A percentile compares a stretch with the other conserved stretches of the same genome.
These are phyloP conservation scores for Lotmaria passim DNA, from an alignment of 208 protist species.

Conservation along the genomic window DNA sequence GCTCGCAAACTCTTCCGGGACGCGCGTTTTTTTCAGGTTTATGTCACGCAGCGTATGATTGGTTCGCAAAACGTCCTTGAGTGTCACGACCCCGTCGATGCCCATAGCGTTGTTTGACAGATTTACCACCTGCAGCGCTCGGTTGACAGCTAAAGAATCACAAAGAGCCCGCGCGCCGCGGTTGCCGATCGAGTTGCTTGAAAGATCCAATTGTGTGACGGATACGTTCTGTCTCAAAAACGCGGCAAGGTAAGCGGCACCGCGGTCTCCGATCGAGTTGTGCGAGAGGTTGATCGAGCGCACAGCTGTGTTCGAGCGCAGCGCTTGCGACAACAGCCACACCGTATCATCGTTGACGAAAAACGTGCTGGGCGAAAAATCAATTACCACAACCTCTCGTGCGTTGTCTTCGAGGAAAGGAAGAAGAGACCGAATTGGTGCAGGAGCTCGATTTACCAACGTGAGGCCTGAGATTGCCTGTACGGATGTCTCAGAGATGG, in stretches of 20 bases:
- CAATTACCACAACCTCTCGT: slow-evolving; percentile 46
- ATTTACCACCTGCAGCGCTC: slow-evolving; percentile 59
- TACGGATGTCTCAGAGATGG: slow-evolving; percentile 49
- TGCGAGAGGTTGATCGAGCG: slow-evolving; percentile 73
- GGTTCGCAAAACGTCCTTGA: slow-evolving; percentile 61
- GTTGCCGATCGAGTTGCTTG: slow-evolving; percentile 79
- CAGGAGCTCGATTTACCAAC: slow-evolving; percentile 79
- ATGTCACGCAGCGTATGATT: slow-evolving; percentile 64
- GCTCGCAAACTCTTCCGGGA: slow-evolving; percentile 36
- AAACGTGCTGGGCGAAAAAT: slow-evolving; percentile 61
- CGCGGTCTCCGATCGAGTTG: slow-evolving; percentile 85
- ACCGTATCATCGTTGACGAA: slow-evolving; percentile 74
- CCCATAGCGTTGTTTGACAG: slow-evolving; percentile 77
- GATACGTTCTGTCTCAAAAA: slow-evolving; percentile 68
- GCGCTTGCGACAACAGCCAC: slow-evolving; percentile 68
- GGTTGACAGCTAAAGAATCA: slow-evolving; percentile 77
- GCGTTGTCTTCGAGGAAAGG: slow-evolving; percentile 65
- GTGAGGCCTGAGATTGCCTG: slow-evolving; percentile 71
- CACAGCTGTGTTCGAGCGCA: slow-evolving; percentile 64
- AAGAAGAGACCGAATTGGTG: slow-evolving; percentile 57
- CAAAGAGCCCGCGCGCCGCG: slow-evolving; percentile 67
- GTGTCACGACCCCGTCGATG: slow-evolving; percentile 45
- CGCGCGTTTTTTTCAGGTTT: slow-evolving; percentile 59
- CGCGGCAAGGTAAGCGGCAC: slow-evolving; percentile 63
- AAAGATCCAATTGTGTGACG: slow-evolving; percentile 57